These are phyloP conservation scores for Kwoniella europaea DNA, from an alignment of 768 basidiomycete species.

Conservation along the genomic window DNA sequence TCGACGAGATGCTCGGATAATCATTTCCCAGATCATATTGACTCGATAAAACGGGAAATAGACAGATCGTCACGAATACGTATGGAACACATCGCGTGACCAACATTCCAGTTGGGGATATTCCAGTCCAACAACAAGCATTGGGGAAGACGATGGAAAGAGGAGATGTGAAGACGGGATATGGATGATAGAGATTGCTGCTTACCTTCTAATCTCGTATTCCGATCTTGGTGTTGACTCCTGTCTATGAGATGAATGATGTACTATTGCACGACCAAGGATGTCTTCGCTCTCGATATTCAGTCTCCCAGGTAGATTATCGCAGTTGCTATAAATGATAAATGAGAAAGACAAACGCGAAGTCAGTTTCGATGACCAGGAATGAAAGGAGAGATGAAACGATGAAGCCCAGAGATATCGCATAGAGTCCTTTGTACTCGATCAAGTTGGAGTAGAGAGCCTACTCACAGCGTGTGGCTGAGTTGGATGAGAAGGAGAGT, in stretches of 20 bases:
- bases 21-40: neutral
- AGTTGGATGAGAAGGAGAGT: no score
- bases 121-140: neutral
- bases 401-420: no score
- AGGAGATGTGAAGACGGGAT: neutral
- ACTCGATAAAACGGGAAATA: neutral
- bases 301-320: no score
- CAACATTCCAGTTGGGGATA: neutral
- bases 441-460: neutral
- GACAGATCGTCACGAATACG: neutral
- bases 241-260: no score
- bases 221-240: no score
- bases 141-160: neutral
- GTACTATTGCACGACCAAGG: no score
- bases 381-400: neutral
- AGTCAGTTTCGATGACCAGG: neutral
- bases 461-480: neutral
- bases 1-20: slow-evolving; percentile 4
- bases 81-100: neutral
- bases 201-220: no score
- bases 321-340: no score
- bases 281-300: no score
- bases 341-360: neutral
- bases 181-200: neutral
- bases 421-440: neutral